phyloP scores from a whole-genome alignment of 441 rosid species.

The Pelargonium australe region DNA sequence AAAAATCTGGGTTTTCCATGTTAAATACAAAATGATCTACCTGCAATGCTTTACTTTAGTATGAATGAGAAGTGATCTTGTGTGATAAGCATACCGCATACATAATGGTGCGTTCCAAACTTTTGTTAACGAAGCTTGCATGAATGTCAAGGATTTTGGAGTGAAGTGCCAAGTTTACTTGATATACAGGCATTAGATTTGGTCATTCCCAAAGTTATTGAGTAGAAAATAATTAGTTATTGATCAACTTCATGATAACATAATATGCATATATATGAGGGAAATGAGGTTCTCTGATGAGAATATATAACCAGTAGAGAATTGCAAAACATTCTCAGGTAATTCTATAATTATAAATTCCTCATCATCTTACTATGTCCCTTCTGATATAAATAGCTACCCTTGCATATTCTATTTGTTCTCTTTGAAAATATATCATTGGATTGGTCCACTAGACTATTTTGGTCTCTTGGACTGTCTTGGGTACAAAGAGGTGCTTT shows the following conservation, averaged over 20 bases:
- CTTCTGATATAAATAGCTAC: not conserved
- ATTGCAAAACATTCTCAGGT: not conserved
- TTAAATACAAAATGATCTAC: too few species aligned
- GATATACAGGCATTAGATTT: not conserved
- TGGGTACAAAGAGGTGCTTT: not conserved
- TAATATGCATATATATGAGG: not conserved
- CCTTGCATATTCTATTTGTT: not conserved
- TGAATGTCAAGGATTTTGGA: not conserved
- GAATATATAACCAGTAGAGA: not conserved
- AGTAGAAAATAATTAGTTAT: not conserved
- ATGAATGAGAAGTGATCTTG: too few species aligned
- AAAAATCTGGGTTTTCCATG: too few species aligned
- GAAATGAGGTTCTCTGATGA: not conserved
- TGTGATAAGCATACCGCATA: too few species aligned
- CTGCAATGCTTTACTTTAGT: too few species aligned
- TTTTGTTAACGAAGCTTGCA: too few species aligned
- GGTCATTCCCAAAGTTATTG: too few species aligned
- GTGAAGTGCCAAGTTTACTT: not conserved
- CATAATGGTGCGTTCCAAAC: too few species aligned
- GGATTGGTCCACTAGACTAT: not conserved
- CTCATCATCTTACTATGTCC: not conserved
- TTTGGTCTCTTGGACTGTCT: not conserved
- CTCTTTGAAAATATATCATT: not conserved
- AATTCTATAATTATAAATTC: not conserved
- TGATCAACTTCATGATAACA: not conserved